Evolutionary conservation across 306 rosid species (phyloP).

Genomic region (Prunus dulcis): DNA sequence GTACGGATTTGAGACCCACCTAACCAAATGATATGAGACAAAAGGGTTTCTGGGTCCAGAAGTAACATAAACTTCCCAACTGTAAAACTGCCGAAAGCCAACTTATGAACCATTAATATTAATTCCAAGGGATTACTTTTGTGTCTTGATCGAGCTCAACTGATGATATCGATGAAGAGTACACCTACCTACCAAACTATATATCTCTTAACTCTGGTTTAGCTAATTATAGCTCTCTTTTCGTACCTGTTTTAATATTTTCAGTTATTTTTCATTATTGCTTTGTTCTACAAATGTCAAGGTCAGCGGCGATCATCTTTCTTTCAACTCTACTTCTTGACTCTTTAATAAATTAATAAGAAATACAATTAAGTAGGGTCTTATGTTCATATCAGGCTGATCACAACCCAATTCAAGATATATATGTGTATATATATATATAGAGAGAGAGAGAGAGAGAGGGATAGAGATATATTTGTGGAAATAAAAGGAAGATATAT

Average conservation of each 20-base stretch:
- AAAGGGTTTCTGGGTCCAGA: slow-evolving; percentile 39
- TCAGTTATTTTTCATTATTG: not conserved
- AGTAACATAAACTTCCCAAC: slow-evolving; percentile 53
- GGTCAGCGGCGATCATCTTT: not conserved
- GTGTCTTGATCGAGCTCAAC: slow-evolving; percentile 20
- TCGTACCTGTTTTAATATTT: not conserved
- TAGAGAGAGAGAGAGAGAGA: not conserved
- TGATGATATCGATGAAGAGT: slow-evolving; percentile 20
- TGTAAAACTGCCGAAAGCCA: slow-evolving; percentile 46
- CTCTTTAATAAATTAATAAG: not conserved
- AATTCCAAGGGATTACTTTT: slow-evolving; percentile 30
- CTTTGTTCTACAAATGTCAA: not conserved
- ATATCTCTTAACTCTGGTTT: not conserved
- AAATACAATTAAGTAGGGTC: not conserved
- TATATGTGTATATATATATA: not conserved
- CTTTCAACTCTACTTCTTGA: not conserved
- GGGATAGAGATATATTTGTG: not conserved
- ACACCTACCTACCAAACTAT: slow-evolving; percentile 43
- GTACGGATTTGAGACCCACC: slow-evolving; percentile 13
- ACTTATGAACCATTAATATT: slow-evolving; percentile 30
- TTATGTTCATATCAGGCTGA: not conserved
- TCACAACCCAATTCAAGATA: not conserved
- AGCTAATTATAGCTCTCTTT: not conserved
- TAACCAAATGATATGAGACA: not conserved
- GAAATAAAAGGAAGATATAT: not conserved